Base-by-base conservation (phyloP, 345 rosid genomes). In the Aethionema arabicum region DNA sequence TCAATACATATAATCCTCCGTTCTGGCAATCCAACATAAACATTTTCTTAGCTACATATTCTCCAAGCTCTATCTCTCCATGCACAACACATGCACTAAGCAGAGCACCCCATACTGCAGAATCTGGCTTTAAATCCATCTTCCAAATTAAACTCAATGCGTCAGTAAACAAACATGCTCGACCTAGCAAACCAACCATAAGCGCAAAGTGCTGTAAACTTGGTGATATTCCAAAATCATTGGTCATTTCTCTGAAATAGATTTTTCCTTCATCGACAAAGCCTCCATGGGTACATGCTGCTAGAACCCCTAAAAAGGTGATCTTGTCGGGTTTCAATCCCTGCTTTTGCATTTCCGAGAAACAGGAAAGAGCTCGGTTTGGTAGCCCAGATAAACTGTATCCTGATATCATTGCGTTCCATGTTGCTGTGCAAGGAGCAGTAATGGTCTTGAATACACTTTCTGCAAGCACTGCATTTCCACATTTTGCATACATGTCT, bases 401-500 rank as follows among this genome's bases (percentile, higher is more conserved):
- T 50, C 86, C 91, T 15, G 89, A 76, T 67, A 91, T 84, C 77
- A 87, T 81, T 8, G 88, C 71, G 70, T 91, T 90, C 91, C 96
- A 85, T 15, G 87, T 75, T 35, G 86, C 91, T 61, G 85, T 49
- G 61, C 89, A 84, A 0, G 85, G 89, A 57, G 74, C 54, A 59
- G 67, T 45, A 16, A 82, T 57, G 65, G 69, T 77, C 52, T 57
- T 64, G 76, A 87, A 91, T 37, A 91, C 77, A 53, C 69, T 81
- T 65, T 83, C 91, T 6, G 89, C 87, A 2, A 59, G 68, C 40
- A 52, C 74, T 46, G 74, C 70, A 67, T 74, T 78, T 35, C 98
- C 96, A 70, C 91, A 87, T 68, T 87, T 90, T 8, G 79, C 70
- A 77, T 90, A 87, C 91, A 90, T 85, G 56, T 85, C 91, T 66